These are phyloP conservation scores for Maudiozyma saulgeensis DNA, from an alignment of 805 yeast genomes.

Conservation along the genomic window DNA sequence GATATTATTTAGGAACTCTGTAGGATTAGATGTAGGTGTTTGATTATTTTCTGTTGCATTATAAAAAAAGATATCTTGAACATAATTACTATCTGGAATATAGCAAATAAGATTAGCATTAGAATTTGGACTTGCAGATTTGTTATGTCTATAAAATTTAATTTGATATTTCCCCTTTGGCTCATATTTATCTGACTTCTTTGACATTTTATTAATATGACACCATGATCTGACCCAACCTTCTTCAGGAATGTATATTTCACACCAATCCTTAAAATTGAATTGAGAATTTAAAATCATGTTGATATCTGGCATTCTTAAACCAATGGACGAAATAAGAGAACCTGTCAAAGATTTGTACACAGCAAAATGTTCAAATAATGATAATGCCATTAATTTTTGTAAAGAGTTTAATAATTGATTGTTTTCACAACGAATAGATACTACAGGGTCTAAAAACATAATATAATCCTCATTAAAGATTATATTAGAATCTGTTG, in stretches of 20 bases:
- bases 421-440: slow-evolving; percentile 1
- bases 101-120: slow-evolving; percentile 21
- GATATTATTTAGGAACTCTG: slow-evolving; percentile 8
- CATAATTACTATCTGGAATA: slow-evolving; percentile 21
- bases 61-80: slow-evolving; percentile 23
- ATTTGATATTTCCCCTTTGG: slow-evolving; percentile 21
- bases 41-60: slow-evolving; percentile 5
- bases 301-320: slow-evolving; percentile 23
- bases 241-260: slow-evolving; percentile 20
- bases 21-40: neutral
- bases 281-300: slow-evolving; percentile 20
- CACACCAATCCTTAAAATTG: slow-evolving; percentile 30
- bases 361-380: slow-evolving; percentile 21
- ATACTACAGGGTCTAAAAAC: slow-evolving; percentile 4
- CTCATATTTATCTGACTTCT: slow-evolving; percentile 3
- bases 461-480: neutral
- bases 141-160: slow-evolving; percentile 23
- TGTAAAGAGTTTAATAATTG: slow-evolving; percentile 1
- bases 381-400: slow-evolving; percentile 10
- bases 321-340: slow-evolving; percentile 19
- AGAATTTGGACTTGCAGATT: slow-evolving; percentile 14
- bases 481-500: neutral
- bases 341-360: slow-evolving; percentile 24
- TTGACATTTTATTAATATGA: slow-evolving; percentile 19
- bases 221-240: slow-evolving; percentile 29